phyloP scores from a whole-genome alignment of 805 yeast species.

The Teunomyces pallodes region DNA sequence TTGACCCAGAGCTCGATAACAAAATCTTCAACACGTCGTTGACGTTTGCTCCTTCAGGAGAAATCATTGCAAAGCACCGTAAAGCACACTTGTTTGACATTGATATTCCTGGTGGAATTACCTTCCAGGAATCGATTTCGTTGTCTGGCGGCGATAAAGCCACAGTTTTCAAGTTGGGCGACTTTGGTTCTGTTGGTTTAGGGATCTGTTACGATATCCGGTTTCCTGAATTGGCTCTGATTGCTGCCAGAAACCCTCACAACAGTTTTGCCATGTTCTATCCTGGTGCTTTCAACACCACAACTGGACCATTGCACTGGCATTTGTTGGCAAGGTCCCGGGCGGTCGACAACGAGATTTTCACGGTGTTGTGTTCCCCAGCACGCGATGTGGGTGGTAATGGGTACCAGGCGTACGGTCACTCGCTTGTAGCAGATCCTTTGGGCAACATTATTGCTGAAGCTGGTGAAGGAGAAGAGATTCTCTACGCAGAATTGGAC shows the following conservation, averaged over 20 bases:
- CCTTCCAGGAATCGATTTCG: constrained; percentile 77
- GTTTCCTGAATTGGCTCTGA: constrained; percentile 73
- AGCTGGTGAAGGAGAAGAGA: constrained; percentile 46
- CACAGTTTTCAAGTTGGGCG: constrained; percentile 68
- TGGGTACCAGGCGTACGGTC: constrained; percentile 48
- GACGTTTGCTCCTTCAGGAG: constrained; percentile 68
- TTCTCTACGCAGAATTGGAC: constrained; percentile 41
- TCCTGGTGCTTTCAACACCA: constrained; percentile 83
- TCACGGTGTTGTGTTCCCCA: constrained; percentile 80
- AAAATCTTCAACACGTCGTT: constrained; percentile 29
- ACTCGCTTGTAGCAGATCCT: constrained; percentile 44
- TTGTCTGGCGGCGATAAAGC: constrained; percentile 79
- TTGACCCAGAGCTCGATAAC: constrained; percentile 49
- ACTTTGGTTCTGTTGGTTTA: constrained; percentile 70
- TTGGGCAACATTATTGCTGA: constrained; percentile 41
- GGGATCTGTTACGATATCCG: constrained; percentile 85
- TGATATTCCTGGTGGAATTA: constrained; percentile 86
- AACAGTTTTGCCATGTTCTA: constrained; percentile 74
- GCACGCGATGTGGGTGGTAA: constrained; percentile 63
- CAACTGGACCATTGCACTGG: constrained; percentile 85
- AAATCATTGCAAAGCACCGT: constrained; percentile 81
- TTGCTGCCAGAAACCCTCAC: constrained; percentile 59
- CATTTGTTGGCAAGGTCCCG: constrained; percentile 68
- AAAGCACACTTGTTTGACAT: constrained; percentile 91
- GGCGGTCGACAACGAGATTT: constrained; percentile 73